Conservation (phyloP, 2,329 filamentous ascomycete species). For the Colletotrichum falcatum region DNA sequence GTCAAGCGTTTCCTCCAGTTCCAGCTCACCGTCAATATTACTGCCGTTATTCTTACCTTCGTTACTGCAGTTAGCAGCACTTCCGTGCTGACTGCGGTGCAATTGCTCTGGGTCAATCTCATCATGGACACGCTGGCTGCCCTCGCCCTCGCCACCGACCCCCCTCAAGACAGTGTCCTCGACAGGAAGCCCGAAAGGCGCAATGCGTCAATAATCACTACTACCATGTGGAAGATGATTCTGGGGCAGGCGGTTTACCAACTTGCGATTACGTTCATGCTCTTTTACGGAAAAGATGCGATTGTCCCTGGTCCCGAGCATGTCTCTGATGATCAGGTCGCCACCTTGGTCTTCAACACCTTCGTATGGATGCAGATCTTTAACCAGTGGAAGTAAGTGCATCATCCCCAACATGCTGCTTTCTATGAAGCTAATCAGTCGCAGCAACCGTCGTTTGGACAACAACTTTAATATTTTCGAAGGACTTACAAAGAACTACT, state of each 20-base stretch:
- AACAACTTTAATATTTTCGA: slow-evolving; percentile 98
- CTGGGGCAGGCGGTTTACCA: slow-evolving; percentile 93
- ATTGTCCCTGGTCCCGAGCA: slow-evolving; percentile 40
- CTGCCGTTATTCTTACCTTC: slow-evolving; percentile 88
- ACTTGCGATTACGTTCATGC: slow-evolving; percentile 80
- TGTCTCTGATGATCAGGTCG: slow-evolving; percentile 61
- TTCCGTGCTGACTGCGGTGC: slow-evolving; percentile 87
- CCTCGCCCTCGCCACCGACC: slow-evolving; percentile 88
- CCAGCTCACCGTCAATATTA: slow-evolving; percentile 90
- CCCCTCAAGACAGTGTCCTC: slow-evolving; percentile 84
- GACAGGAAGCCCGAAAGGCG: slow-evolving; percentile 77
- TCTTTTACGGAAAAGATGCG: slow-evolving; percentile 78
- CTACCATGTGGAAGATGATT: slow-evolving; percentile 99
- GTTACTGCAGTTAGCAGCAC: slow-evolving; percentile 80
- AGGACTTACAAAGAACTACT: slow-evolving; percentile 84
- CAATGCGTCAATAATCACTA: slow-evolving; percentile 76
- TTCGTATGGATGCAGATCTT: slow-evolving; percentile 99
- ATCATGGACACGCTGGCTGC: slow-evolving; percentile 98
- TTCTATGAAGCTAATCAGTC: slow-evolving; percentile 40
- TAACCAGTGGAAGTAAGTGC: slow-evolving; percentile 90
- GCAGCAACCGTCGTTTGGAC: slow-evolving; percentile 87
- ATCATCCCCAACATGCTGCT: slow-evolving; percentile 19
- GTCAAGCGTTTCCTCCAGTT: slow-evolving; percentile 83
- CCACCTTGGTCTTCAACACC: slow-evolving; percentile 94
- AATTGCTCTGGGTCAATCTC: slow-evolving; percentile 95